phyloP scores from a whole-genome alignment of 352 stramenopile genomes.

The Globisporangium heterothallicum region DNA sequence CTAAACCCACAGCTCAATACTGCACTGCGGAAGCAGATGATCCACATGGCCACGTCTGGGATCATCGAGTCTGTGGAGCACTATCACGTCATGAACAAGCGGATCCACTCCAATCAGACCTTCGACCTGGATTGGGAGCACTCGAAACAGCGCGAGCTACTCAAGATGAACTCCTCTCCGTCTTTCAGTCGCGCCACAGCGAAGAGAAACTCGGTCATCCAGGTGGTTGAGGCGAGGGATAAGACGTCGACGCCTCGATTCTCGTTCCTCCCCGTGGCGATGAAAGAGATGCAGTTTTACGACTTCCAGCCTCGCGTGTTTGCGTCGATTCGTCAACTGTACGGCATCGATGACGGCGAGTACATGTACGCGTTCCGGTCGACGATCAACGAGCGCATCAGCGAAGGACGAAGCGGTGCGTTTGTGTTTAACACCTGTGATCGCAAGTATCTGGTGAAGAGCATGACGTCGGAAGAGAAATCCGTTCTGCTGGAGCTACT shows the following conservation, averaged over 20 bases:
- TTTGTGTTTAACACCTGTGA: conserved; percentile 91
- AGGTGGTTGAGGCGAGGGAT: conserved; percentile 54
- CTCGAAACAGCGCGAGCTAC: conserved; percentile 50
- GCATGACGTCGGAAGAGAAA: conserved; percentile 74
- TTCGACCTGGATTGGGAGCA: conserved; percentile 78
- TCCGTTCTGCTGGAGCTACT: conserved; percentile 75
- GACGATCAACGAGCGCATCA: conserved; percentile 88
- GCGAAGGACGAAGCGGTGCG: conserved; percentile 79
- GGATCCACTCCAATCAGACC: conserved; percentile 73
- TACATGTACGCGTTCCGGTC: conserved; percentile 75
- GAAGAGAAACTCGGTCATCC: conserved; percentile 53
- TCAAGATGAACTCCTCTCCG: conserved; percentile 37
- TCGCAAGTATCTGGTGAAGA: conserved; percentile 90
- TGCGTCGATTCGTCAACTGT: conserved; percentile 59
- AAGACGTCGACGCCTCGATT: conserved; percentile 38
- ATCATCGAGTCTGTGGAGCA: conserved; percentile 86
- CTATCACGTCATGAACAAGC: conserved; percentile 60
- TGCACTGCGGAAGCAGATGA: conserved; percentile 80
- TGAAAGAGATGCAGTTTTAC: conserved; percentile 87
- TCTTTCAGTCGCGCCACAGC: conserved; percentile 24
- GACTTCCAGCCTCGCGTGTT: conserved; percentile 83
- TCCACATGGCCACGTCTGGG: conserved; percentile 84
- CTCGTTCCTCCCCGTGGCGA: conserved; percentile 57
- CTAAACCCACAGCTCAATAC: conserved; percentile 86
- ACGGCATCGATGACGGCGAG: conserved; percentile 65